Conservation (phyloP, 2,329 filamentous ascomycete genomes). For the Phyllosticta citrichinensis region DNA sequence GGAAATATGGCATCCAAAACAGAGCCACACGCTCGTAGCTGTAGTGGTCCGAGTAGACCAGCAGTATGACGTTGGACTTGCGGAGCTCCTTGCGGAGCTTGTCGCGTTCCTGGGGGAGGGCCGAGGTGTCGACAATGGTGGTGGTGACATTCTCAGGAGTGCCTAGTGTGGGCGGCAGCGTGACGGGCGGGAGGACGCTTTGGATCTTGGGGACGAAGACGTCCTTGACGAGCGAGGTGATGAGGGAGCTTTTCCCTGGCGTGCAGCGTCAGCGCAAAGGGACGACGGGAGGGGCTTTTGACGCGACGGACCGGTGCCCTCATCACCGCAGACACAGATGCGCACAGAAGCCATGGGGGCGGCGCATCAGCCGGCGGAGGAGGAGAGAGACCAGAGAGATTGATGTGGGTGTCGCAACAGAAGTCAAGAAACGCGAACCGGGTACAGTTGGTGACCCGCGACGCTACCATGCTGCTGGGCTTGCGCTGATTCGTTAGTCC, state of each 20-base stretch:
- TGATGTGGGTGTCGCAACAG: background rate
- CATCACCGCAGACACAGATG: conserved; percentile 93
- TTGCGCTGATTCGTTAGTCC: background rate
- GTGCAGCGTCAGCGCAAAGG: conserved; percentile 1
- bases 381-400: background rate
- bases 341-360: conserved; percentile 43
- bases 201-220: conserved; percentile 96
- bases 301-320: conserved; percentile 58
- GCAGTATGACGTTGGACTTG: conserved; percentile 91
- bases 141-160: conserved; percentile 96
- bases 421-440: no score
- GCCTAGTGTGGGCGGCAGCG: conserved; percentile 82
- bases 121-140: conserved; percentile 94
- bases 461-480: background rate
- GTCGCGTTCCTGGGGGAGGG: conserved; percentile 83
- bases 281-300: background rate
- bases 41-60: conserved; percentile 97
- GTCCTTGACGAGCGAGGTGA: conserved; percentile 92
- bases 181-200: conserved; percentile 86
- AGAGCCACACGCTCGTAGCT: conserved; percentile 95
- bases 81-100: conserved; percentile 88
- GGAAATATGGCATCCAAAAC: conserved; percentile 98
- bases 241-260: conserved; percentile 45
- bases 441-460: no score
- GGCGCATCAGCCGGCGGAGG: conserved; percentile 10